A percentile compares a stretch with the other conserved stretches of the same genome.
Evolutionary conservation across 257 asterid species (phyloP).

Genomic region (Ilex asprella): DNA sequence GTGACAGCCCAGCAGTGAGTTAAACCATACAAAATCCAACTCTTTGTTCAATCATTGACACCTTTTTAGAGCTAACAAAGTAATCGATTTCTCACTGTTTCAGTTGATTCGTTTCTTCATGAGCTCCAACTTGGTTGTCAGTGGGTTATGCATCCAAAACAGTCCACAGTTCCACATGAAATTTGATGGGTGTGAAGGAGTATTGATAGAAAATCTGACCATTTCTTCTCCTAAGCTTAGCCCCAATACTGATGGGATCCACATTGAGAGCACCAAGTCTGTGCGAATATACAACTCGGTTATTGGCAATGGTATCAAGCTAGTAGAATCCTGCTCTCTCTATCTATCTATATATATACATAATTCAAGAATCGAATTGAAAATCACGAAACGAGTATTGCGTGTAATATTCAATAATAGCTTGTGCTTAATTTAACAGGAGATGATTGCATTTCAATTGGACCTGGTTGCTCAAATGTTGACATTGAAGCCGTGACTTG

Average conservation of each 20-base stretch:
- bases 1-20: constrained; percentile 94
- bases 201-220: constrained; percentile 50
- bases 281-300: constrained; percentile 84
- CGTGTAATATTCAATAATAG: too few relatives aligned
- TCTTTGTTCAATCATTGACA: too few relatives aligned
- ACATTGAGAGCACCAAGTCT: constrained; percentile 60
- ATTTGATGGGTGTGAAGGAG: constrained; percentile 82
- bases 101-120: constrained; percentile 83
- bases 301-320: constrained; percentile 54
- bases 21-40: background rate
- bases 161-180: constrained; percentile 93
- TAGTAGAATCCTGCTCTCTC: background rate
- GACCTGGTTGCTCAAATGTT: constrained; percentile 82
- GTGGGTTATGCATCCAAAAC: constrained; percentile 60
- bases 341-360: too few relatives aligned
- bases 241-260: constrained; percentile 95
- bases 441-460: constrained; percentile 93
- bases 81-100: background rate
- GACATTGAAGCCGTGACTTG: constrained; percentile 78
- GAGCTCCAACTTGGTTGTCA: constrained; percentile 79
- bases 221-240: constrained; percentile 87
- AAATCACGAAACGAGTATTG: too few relatives aligned
- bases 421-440: constrained; percentile 30
- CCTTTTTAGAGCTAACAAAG: background rate
- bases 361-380: too few relatives aligned